phyloP scores from a whole-genome alignment of 441 rosid species.

The Brassica balearica region DNA sequence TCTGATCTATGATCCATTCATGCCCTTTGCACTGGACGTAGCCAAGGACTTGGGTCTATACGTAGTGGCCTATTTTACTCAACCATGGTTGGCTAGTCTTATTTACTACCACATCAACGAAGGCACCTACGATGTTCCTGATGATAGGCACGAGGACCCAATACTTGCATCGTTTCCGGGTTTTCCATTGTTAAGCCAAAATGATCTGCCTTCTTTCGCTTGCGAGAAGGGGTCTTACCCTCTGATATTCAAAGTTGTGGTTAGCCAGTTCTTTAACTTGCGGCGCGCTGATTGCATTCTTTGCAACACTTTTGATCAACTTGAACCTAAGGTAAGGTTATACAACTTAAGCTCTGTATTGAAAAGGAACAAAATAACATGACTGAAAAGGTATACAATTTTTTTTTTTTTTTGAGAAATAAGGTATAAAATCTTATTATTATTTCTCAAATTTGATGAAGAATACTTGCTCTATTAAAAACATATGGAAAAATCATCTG shows the following conservation, averaged over 20 bases:
- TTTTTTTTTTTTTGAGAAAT: background rate
- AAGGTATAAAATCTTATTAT: background rate
- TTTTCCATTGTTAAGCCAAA: constrained; percentile 44
- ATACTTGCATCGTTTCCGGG: constrained; percentile 47
- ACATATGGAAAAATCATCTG: too few species aligned
- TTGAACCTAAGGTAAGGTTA: constrained; percentile 56
- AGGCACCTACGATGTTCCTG: constrained; percentile 51
- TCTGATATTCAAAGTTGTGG: constrained; percentile 20
- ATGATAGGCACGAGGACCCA: constrained; percentile 33
- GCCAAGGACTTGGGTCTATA: constrained; percentile 40
- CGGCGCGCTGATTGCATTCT: constrained; percentile 52
- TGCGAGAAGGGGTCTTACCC: constrained; percentile 46
- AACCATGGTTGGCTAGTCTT: constrained; percentile 49
- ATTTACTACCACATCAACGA: constrained; percentile 51
- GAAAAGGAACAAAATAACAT: background rate
- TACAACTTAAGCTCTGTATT: background rate
- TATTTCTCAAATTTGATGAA: background rate
- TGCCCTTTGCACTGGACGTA: constrained; percentile 52
- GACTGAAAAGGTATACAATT: background rate
- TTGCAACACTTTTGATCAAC: constrained; percentile 53
- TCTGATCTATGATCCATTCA: constrained; percentile 50
- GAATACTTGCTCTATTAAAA: background rate
- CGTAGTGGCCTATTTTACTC: constrained; percentile 53
- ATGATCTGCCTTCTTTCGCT: constrained; percentile 53
- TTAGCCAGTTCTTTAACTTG: constrained; percentile 50